phyloP scores from a whole-genome alignment of 306 rosid species.

The Cicer yamashitae region DNA sequence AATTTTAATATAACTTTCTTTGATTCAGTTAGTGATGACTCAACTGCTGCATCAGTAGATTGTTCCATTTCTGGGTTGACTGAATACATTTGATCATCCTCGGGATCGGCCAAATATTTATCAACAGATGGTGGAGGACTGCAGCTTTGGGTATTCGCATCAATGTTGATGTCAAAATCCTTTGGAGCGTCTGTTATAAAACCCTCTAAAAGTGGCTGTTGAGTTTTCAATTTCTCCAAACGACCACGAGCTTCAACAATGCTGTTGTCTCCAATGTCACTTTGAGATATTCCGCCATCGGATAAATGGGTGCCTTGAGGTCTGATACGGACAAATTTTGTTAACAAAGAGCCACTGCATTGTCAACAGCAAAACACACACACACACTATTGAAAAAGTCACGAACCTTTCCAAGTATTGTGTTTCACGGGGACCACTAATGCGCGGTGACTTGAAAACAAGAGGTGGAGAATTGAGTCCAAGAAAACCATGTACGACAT shows the following conservation, averaged over 20 bases:
- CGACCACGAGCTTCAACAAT: constrained; percentile 46
- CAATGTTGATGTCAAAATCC: constrained; percentile 39
- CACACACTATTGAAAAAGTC: not conserved
- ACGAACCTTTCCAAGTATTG: constrained; percentile 56
- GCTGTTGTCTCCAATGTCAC: constrained; percentile 42
- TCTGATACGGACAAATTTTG: constrained; percentile 47
- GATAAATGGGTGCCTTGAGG: constrained; percentile 47
- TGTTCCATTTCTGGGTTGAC: constrained; percentile 44
- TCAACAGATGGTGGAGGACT: constrained; percentile 53
- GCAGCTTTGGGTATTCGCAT: constrained; percentile 40
- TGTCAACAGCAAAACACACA: not conserved
- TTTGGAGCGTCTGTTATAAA: constrained; percentile 40
- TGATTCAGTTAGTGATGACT: constrained; percentile 34
- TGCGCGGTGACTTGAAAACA: constrained; percentile 63
- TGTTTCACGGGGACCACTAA: constrained; percentile 48
- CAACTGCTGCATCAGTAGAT: constrained; percentile 42
- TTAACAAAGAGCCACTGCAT: constrained; percentile 25
- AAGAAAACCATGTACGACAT: constrained; percentile 44
- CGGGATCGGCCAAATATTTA: constrained; percentile 65
- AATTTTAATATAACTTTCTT: constrained; percentile 35
- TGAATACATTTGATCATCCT: constrained; percentile 47
- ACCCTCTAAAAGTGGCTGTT: constrained; percentile 35
- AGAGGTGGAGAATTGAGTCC: constrained; percentile 63
- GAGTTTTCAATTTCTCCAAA: constrained; percentile 30
- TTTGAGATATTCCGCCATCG: constrained; percentile 36